Evolutionary conservation across 129 eudicot species (phyloP).

Genomic region (sunflower (Helianthus annuus)): HanXRQr2.0-SUNRISE NC_035446.2:5066559-5067058

Average conservation of each 20-base stretch:
- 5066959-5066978: constrained; percentile 49
- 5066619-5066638: too few species aligned
- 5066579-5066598: too few species aligned
- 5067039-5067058: too few species aligned
- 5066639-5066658: not conserved
- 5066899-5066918: not conserved
- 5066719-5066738: constrained; percentile 43
- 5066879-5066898: constrained; percentile 68
- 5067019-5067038: not conserved
- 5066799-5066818: constrained; percentile 67
- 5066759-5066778: constrained; percentile 58
- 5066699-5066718: not conserved
- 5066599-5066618: too few species aligned
- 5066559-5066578: too few species aligned
- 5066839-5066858: constrained; percentile 59
- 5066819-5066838: constrained; percentile 46
- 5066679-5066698: not conserved
- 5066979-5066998: not conserved
- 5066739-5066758: constrained; percentile 79
- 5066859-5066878: constrained; percentile 65
- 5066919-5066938: not conserved
- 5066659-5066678: not conserved
- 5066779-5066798: constrained; percentile 84
- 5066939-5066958: constrained; percentile 8
- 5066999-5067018: not conserved